Conservation (phyloP, 345 rosid genomes). For the Bruguiera gymnorhiza region DNA sequence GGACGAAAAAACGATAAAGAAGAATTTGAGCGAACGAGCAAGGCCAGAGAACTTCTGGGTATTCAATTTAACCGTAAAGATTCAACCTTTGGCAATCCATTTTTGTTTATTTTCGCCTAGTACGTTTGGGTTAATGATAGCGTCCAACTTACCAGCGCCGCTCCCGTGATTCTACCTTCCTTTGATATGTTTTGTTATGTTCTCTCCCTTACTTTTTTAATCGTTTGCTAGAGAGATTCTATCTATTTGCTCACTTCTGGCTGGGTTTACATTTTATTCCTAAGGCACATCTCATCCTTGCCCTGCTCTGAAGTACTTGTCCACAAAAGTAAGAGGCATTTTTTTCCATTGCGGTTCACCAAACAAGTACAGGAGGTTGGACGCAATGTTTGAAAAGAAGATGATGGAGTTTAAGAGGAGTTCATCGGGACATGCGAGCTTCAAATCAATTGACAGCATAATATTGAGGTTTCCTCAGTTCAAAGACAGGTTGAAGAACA, state of each 20-base stretch:
- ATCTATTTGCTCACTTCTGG: background rate
- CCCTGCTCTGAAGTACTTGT: slow-evolving; percentile 37
- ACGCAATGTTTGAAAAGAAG: slow-evolving; percentile 62
- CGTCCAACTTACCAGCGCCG: background rate
- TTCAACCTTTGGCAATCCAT: background rate
- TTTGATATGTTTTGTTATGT: background rate
- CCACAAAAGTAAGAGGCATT: slow-evolving; percentile 38
- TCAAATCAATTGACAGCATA: slow-evolving; percentile 66
- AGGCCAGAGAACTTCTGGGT: slow-evolving; percentile 2
- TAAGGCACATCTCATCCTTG: slow-evolving; percentile 35
- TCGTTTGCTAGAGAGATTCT: no score
- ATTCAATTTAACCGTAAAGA: background rate
- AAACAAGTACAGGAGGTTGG: slow-evolving; percentile 58
- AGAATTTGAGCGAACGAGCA: background rate
- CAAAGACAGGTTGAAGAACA: slow-evolving; percentile 57
- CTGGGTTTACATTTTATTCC: slow-evolving; percentile 9
- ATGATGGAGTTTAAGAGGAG: slow-evolving; percentile 58
- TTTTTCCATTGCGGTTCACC: slow-evolving; percentile 46
- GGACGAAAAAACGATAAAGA: background rate
- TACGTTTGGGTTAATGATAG: background rate
- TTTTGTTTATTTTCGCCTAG: background rate
- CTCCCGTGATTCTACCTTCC: background rate
- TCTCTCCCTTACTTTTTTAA: background rate
- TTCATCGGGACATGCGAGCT: slow-evolving; percentile 34
- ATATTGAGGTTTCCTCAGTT: slow-evolving; percentile 70